These are phyloP conservation scores for Gentiana macrophylla DNA, from an alignment of 257 asterid genomes.

Conservation along the genomic window DNA sequence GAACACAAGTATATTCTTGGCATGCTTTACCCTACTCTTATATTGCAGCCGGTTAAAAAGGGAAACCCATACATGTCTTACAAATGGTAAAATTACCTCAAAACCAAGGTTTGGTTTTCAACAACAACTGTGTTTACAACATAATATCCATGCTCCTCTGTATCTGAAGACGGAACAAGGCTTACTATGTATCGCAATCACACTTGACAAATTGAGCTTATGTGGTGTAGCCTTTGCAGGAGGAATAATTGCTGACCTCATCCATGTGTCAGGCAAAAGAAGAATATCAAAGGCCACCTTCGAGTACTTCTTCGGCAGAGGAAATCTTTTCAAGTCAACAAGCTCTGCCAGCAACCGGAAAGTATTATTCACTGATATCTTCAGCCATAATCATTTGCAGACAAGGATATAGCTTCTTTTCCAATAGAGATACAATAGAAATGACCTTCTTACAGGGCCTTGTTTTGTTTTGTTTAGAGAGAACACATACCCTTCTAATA, in stretches of 20 bases:
- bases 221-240: conserved; percentile 83
- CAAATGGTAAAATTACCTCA: conserved; percentile 52
- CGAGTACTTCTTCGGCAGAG: conserved; percentile 58
- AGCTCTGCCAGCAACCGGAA: conserved; percentile 94
- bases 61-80: conserved; percentile 65
- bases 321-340: conserved; percentile 65
- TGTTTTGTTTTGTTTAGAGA: too few species aligned
- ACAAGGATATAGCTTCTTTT: conserved; percentile 62
- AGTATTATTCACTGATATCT: conserved; percentile 77
- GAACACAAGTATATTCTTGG: conserved; percentile 63
- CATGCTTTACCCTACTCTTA: conserved; percentile 49
- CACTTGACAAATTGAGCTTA: conserved; percentile 55
- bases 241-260: conserved; percentile 83
- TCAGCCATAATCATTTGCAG: conserved; percentile 52
- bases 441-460: conserved; percentile 30
- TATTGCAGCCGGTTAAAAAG: conserved; percentile 57
- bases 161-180: conserved; percentile 52
- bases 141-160: conserved; percentile 86
- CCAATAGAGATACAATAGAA: conserved; percentile 62
- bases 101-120: conserved; percentile 38
- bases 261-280: conserved; percentile 78
- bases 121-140: conserved; percentile 93
- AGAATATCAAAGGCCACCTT: conserved; percentile 56
- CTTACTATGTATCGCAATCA: conserved; percentile 61
- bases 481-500: conserved; percentile 28